These are phyloP conservation scores for Alternaria atra DNA, from an alignment of 2,329 filamentous ascomycete species.

Conservation along the genomic window DNA sequence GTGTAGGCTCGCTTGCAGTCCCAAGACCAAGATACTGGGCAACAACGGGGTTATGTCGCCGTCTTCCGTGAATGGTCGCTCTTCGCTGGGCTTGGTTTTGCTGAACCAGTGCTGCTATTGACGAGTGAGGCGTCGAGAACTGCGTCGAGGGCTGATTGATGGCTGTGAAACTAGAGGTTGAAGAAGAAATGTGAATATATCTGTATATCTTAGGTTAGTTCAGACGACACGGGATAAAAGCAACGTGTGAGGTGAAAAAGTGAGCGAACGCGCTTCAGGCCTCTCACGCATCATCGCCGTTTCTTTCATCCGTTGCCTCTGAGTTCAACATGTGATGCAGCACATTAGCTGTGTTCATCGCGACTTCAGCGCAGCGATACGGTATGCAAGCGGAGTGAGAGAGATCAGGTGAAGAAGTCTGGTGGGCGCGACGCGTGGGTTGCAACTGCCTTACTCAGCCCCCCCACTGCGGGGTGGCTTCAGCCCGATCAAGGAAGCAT, in stretches of 20 bases:
- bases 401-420: slow-evolving; percentile 1
- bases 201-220: slow-evolving; percentile 18
- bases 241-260: slow-evolving; percentile 5
- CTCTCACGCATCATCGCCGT: slow-evolving; percentile 36
- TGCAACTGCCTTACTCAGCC: slow-evolving; percentile 30
- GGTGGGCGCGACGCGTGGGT: slow-evolving; percentile 11
- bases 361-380: not conserved
- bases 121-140: slow-evolving; percentile 20
- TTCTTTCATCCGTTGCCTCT: slow-evolving; percentile 9
- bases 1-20: slow-evolving; percentile 23
- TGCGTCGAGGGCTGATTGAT: slow-evolving; percentile 31
- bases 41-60: slow-evolving; percentile 36
- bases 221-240: slow-evolving; percentile 2
- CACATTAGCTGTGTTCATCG: slow-evolving; percentile 5
- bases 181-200: not conserved
- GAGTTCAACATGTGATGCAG: slow-evolving; percentile 14
- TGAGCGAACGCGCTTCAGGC: slow-evolving; percentile 24
- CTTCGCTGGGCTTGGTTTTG: slow-evolving; percentile 13
- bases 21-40: slow-evolving; percentile 42
- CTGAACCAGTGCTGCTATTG: slow-evolving; percentile 7
- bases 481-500: slow-evolving; percentile 29
- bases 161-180: slow-evolving; percentile 36
- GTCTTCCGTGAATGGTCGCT: not conserved
- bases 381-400: not conserved
- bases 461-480: slow-evolving; percentile 33